Conservation (phyloP, 139 green algal species). For the Spirogloea muscicola region DNA sequence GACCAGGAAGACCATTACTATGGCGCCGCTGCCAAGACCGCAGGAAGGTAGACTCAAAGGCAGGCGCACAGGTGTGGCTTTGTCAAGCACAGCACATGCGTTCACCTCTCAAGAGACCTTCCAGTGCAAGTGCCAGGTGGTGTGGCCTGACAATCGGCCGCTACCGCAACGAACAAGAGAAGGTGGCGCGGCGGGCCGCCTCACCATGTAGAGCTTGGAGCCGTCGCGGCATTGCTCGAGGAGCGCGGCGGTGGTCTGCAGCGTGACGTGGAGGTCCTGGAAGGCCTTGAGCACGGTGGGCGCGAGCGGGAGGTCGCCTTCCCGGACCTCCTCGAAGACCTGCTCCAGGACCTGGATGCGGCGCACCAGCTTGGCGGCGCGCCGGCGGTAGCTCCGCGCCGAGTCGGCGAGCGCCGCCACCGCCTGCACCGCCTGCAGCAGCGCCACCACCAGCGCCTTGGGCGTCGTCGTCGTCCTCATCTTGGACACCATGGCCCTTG, state of each 20-base stretch:
- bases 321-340: conserved; percentile 37
- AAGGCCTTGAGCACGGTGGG: conserved; percentile 9
- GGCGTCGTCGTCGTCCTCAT: conserved; percentile 16
- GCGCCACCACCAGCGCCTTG: conserved; percentile 18
- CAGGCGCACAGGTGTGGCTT: too few species aligned
- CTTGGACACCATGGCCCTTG: conserved; percentile 19
- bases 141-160: neutral
- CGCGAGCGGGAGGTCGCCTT: conserved; percentile 19
- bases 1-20: too few species aligned
- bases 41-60: too few species aligned
- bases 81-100: too few species aligned
- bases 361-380: conserved; percentile 9
- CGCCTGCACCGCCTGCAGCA: conserved; percentile 17
- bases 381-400: conserved; percentile 3
- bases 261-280: conserved; percentile 14
- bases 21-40: too few species aligned
- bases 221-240: conserved; percentile 21
- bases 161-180: neutral
- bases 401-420: conserved; percentile 5
- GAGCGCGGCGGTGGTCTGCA: conserved; percentile 3
- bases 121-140: too few species aligned
- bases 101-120: too few species aligned
- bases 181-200: neutral
- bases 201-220: conserved; percentile 30
- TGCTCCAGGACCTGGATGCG: conserved; percentile 20